Base-by-base conservation (phyloP, 2,329 filamentous ascomycete species). In the Pseudopyricularia javanii region DNA sequence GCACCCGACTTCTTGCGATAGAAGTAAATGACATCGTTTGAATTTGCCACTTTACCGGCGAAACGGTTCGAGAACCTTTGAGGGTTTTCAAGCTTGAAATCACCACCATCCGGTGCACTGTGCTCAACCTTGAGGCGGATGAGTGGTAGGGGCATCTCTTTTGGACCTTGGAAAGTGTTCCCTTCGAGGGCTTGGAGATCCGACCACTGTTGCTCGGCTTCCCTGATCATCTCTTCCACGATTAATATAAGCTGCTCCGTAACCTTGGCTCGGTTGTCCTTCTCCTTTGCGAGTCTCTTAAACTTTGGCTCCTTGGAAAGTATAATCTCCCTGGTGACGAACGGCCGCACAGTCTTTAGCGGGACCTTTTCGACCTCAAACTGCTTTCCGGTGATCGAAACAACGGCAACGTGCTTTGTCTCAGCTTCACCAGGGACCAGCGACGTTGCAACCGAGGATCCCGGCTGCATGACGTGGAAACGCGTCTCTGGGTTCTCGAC, bases 401-500 rank as follows among this genome's bases (percentile, higher is more conserved):
- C 66, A 20, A 98, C 85, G 1, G 90, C 84, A 7, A 97, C 88
- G 54, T 97, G 87, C 64, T 98, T 98, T 7, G 88, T 75, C 1
- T 90, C 88, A 0, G 93, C 88, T 68, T 98, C 93, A 28, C 91
- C 91, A 0, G 87, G 85, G 8, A 93, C 83, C 0, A 98, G 73
- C 0, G 93, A 97, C 1, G 93, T 98, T 1, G 91, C 93, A 0
- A 98, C 86, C 0, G 93, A 97, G 0, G 93, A 98, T 0, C 93
- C 93, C 1, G 93, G 93, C 62, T 98, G 93, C 81, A 98, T 96
- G 57, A 98, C 91, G 59, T 93, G 83, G 60, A 98, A 98, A 0
- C 85, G 86, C 49, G 85, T 95, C 62, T 95, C 89, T 0, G 86
- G 80, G 60, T 97, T 98, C 48, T 82, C 74, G 1, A 74, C 72